phyloP scores from a whole-genome alignment of 2,329 filamentous ascomycete genomes.

The Ascosphaera aggregata region DNA sequence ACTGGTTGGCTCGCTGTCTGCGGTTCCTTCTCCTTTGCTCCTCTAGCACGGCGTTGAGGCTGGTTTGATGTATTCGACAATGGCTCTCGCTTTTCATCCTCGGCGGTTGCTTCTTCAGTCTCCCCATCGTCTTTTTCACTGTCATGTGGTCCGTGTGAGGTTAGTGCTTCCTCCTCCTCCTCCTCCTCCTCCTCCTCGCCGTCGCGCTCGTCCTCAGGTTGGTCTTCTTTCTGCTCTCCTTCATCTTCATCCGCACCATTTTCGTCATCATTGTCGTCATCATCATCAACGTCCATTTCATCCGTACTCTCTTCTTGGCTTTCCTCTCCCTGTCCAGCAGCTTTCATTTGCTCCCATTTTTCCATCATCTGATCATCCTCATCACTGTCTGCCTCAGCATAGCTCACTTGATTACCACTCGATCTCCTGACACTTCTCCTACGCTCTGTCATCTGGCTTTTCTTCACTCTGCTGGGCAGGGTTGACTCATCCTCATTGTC shows the following conservation, averaged over 20 bases:
- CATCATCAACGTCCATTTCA: slow-evolving; percentile 8
- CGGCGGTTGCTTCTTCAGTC: too few species aligned
- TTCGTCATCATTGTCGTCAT: slow-evolving; percentile 5
- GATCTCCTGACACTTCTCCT: slow-evolving; percentile 18
- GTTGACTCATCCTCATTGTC: slow-evolving; percentile 19
- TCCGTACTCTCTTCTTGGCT: slow-evolving; percentile 9
- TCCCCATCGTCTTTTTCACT: slow-evolving; percentile 2
- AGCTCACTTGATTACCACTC: slow-evolving; percentile 16
- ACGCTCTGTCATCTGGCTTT: slow-evolving; percentile 11
- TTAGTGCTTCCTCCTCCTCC: too few species aligned
- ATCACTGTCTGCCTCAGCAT: slow-evolving; percentile 21
- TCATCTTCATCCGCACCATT: slow-evolving; percentile 22
- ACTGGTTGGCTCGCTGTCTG: too few species aligned
- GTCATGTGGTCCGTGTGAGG: too few species aligned
- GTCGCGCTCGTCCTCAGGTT: neutral
- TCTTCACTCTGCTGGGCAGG: slow-evolving; percentile 13
- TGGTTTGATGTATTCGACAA: too few species aligned
- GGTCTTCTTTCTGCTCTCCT: slow-evolving; percentile 5
- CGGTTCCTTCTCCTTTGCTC: too few species aligned
- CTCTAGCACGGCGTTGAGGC: too few species aligned
- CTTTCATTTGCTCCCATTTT: slow-evolving; percentile 13
- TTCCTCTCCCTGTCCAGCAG: slow-evolving; percentile 11
- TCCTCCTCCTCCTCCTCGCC: neutral
- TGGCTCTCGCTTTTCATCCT: too few species aligned
- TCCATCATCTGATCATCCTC: slow-evolving; percentile 22